A percentile compares a stretch with the other conserved stretches of the same genome.
phyloP scores from a whole-genome alignment of 768 basidiomycete genomes.

The Amanita brunnescens region DNA sequence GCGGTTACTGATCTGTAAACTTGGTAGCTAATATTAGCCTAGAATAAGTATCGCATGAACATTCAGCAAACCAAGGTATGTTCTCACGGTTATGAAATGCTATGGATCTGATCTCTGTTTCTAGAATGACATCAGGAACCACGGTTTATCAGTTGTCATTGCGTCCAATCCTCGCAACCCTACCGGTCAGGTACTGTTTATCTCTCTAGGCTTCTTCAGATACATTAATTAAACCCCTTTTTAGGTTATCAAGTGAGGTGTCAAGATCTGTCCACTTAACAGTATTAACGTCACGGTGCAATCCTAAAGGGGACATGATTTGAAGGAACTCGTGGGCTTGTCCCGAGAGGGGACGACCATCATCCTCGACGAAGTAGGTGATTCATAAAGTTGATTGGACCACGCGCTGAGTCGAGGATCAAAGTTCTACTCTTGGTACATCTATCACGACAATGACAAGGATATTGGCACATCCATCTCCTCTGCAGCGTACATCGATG shows the following conservation, averaged over 20 bases:
- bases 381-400: neutral
- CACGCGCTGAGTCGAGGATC: neutral
- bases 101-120: conserved; percentile 22
- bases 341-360: conserved; percentile 74
- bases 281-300: conserved; percentile 4
- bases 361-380: conserved; percentile 68
- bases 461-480: conserved; percentile 76
- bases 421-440: conserved; percentile 94
- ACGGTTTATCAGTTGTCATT: conserved; percentile 78
- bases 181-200: conserved; percentile 68
- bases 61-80: conserved; percentile 68
- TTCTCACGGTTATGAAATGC: neutral
- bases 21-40: conserved; percentile 1
- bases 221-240: neutral
- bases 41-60: conserved; percentile 68
- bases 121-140: conserved; percentile 72
- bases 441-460: conserved; percentile 70
- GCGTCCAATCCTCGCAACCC: conserved; percentile 96
- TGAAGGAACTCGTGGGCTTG: conserved; percentile 70
- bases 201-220: neutral
- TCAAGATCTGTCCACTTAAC: neutral
- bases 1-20: neutral
- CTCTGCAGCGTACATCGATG: conserved; percentile 75
- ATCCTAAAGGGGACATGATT: conserved; percentile 57
- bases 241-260: conserved; percentile 43